Percentiles rank a stretch among this genome's conserved stretches.
These are phyloP conservation scores for Ophiostoma australiae DNA, from an alignment of 2,329 filamentous ascomycete genomes.

Conservation along the genomic window DNA sequence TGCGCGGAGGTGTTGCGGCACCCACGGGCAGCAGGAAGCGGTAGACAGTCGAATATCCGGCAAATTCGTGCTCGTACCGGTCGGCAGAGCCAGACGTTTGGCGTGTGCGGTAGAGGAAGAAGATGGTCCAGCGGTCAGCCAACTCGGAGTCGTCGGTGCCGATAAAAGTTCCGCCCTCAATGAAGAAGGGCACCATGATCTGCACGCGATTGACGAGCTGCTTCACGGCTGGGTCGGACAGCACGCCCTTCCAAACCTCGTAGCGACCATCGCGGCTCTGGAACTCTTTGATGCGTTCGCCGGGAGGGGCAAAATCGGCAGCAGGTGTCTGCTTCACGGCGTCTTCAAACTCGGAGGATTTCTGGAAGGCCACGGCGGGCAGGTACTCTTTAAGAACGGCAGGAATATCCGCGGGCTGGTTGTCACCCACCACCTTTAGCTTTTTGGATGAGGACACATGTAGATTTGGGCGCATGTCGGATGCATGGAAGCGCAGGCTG, in stretches of 20 bases:
- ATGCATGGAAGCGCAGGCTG: constrained; percentile 60
- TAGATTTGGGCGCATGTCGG: constrained; percentile 73
- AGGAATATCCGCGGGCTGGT: constrained; percentile 63
- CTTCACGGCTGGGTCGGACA: constrained; percentile 65
- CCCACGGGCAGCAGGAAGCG: constrained; percentile 74
- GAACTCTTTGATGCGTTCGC: constrained; percentile 63
- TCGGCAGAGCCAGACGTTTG: constrained; percentile 38
- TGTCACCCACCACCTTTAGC: constrained; percentile 63
- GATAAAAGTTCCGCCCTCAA: constrained; percentile 84
- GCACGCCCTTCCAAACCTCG: constrained; percentile 77
- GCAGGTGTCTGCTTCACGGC: constrained; percentile 44
- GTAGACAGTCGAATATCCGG: constrained; percentile 87
- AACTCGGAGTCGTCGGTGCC: constrained; percentile 60
- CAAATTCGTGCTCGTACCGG: constrained; percentile 66
- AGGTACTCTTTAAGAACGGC: constrained; percentile 61
- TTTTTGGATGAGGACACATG: constrained; percentile 67
- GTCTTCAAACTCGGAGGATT: constrained; percentile 56
- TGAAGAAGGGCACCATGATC: constrained; percentile 78
- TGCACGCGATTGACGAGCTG: constrained; percentile 75
- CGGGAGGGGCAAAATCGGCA: constrained; percentile 64
- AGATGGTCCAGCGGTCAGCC: constrained; percentile 82
- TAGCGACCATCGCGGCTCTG: constrained; percentile 57
- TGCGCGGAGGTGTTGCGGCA: constrained; percentile 41
- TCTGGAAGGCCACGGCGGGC: constrained; percentile 65
- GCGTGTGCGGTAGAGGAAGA: constrained; percentile 66